These are phyloP conservation scores for Fulvia fulva DNA, from an alignment of 2,329 filamentous ascomycete genomes.

Conservation along the genomic window DNA sequence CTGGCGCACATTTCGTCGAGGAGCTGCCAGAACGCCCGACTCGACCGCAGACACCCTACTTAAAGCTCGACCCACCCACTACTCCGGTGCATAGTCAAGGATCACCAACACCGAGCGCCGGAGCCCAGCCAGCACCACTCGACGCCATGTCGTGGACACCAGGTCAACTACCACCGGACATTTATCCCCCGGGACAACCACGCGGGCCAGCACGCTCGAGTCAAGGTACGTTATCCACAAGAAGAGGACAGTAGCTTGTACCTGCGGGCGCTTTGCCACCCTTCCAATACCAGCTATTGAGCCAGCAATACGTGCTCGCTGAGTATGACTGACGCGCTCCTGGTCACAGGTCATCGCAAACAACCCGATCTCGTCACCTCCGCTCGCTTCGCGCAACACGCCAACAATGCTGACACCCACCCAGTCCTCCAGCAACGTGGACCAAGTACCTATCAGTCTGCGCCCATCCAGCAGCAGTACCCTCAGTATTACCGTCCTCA, in stretches of 20 bases:
- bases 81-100: neutral
- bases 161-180: neutral
- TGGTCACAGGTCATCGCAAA: neutral
- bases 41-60: neutral
- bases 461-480: neutral
- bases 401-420: neutral
- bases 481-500: neutral
- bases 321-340: neutral
- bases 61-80: neutral
- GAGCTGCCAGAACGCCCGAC: slow-evolving; percentile 7
- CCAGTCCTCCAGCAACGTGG: neutral
- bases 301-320: neutral
- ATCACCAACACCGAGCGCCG: neutral
- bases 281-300: neutral
- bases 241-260: neutral
- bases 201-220: neutral
- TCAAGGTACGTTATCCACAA: neutral
- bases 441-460: neutral
- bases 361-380: neutral
- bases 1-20: slow-evolving; percentile 18
- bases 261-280: neutral
- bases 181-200: neutral
- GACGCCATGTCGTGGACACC: neutral
- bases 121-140: neutral
- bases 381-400: neutral